A percentile compares a stretch with the other conserved stretches of the same genome.
Evolutionary conservation across 73 alveolate genomes (phyloP).

Genomic region (Durusdinium trenchii): DNA sequence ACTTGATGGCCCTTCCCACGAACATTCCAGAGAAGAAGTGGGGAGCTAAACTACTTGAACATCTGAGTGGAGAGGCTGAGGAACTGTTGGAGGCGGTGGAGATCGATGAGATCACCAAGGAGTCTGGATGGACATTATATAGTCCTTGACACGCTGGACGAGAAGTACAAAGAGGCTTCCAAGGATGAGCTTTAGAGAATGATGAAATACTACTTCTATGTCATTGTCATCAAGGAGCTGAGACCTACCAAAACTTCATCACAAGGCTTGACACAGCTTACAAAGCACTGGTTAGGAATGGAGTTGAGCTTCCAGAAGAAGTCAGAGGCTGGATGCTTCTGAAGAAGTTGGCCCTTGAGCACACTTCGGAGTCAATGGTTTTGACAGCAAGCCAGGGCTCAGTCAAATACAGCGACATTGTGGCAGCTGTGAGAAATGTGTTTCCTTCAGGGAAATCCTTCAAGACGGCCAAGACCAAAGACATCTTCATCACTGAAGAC

Average conservation of each 20-base stretch:
- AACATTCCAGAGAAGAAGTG: not conserved
- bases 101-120: not conserved
- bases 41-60: conserved; percentile 29
- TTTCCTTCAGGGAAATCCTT: not conserved
- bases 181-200: not conserved
- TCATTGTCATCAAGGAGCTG: not conserved
- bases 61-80: not conserved
- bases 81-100: not conserved
- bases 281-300: not conserved
- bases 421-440: not conserved
- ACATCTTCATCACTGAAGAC: not conserved
- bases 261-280: not conserved
- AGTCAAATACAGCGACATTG: not conserved
- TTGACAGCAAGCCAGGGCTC: not conserved
- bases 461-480: not conserved
- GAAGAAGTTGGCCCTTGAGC: not conserved
- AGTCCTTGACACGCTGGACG: not conserved
- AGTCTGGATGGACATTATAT: not conserved
- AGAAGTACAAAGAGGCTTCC: not conserved
- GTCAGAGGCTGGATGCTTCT: not conserved
- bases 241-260: conserved; percentile 24
- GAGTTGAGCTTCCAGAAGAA: not conserved
- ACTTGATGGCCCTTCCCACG: not conserved
- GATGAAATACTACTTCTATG: conserved; percentile 7
- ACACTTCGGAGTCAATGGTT: not conserved